These are phyloP conservation scores for Malus sieversii DNA, from an alignment of 306 rosid genomes.

Conservation along the genomic window DNA sequence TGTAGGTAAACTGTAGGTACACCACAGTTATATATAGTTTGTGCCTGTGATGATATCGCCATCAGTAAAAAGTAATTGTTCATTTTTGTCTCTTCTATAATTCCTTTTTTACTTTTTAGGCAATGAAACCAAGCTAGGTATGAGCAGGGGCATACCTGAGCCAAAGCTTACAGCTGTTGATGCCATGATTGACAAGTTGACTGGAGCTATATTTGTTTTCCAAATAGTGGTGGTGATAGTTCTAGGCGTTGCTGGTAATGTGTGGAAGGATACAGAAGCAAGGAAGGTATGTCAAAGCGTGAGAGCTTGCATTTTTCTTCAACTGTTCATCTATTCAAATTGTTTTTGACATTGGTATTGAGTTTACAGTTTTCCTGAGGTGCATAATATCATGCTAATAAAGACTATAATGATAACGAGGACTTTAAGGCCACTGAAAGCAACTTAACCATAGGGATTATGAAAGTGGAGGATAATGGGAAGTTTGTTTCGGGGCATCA, in stretches of 20 bases:
- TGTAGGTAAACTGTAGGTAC: background rate
- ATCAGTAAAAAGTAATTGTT: constrained; percentile 11
- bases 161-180: constrained; percentile 99
- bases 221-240: constrained; percentile 97
- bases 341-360: background rate
- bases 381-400: background rate
- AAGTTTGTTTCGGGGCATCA: background rate
- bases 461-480: background rate
- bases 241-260: constrained; percentile 93
- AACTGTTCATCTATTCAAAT: background rate
- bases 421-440: background rate
- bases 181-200: constrained; percentile 97
- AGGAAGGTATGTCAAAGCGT: constrained; percentile 52
- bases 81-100: constrained; percentile 6
- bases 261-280: constrained; percentile 98
- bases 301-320: constrained; percentile 16
- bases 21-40: background rate
- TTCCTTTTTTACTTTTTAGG: constrained; percentile 41
- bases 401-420: background rate
- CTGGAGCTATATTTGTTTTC: constrained; percentile 92
- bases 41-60: background rate
- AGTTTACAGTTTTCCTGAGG: constrained; percentile 12
- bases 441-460: background rate
- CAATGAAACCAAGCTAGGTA: constrained; percentile 96
- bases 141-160: constrained; percentile 96